These are phyloP conservation scores for Citrus inodora DNA, from an alignment of 345 rosid genomes.

Conservation along the genomic window DNA sequence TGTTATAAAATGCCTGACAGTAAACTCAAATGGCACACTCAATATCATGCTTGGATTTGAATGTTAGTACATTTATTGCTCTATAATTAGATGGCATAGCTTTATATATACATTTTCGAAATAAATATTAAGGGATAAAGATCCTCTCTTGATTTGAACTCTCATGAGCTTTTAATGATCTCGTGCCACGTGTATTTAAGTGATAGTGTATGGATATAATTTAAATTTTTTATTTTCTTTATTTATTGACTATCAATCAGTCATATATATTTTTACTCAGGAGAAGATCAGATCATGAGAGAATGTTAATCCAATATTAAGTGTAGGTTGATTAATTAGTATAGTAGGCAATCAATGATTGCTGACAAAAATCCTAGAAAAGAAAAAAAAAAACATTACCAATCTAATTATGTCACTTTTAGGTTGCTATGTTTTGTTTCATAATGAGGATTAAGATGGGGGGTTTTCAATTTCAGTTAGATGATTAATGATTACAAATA, in stretches of 20 bases:
- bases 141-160: fast-evolving
- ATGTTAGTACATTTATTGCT: neutral
- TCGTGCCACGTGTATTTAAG: too few species aligned
- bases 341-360: neutral
- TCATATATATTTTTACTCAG: fast-evolving
- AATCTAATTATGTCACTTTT: neutral
- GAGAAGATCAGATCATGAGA: too few species aligned
- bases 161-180: too few species aligned
- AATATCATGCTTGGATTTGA: neutral
- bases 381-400: neutral
- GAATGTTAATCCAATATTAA: too few species aligned
- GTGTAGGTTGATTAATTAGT: neutral
- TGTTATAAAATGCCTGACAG: too few species aligned
- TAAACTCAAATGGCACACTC: neutral
- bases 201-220: fast-evolving
- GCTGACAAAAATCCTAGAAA: neutral
- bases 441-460: neutral
- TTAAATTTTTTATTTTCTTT: too few species aligned
- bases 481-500: neutral
- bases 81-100: neutral
- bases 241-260: too few species aligned
- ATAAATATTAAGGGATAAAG: too few species aligned
- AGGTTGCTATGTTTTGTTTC: neutral
- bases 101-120: too few species aligned
- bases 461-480: neutral